A percentile compares a stretch with the other conserved stretches of the same genome.
Evolutionary conservation across 257 asterid genomes (phyloP).

Genomic region (Euphrasia confusa): DNA sequence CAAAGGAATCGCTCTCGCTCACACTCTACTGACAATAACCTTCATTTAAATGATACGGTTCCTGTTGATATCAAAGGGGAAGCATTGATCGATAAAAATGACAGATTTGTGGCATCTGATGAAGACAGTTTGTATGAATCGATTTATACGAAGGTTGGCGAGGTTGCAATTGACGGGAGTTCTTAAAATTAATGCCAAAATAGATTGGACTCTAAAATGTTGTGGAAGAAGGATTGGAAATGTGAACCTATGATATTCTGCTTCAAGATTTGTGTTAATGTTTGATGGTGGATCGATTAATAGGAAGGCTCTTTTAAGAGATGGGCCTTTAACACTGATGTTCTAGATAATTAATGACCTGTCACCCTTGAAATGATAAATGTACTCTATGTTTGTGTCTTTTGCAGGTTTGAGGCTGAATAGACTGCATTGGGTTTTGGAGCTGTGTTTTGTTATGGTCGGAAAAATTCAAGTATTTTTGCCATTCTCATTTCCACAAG

Average conservation of each 20-base stretch:
- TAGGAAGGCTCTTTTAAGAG: constrained; percentile 27
- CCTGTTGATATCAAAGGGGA: constrained; percentile 39
- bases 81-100: constrained; percentile 35
- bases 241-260: constrained; percentile 26
- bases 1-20: constrained; percentile 55
- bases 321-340: constrained; percentile 30
- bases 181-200: constrained; percentile 16
- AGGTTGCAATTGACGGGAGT: constrained; percentile 29
- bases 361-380: constrained; percentile 40
- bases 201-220: constrained; percentile 16
- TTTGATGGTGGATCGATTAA: constrained; percentile 25
- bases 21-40: constrained; percentile 42
- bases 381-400: constrained; percentile 39
- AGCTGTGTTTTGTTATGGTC: constrained; percentile 40
- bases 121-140: background rate
- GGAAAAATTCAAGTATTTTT: constrained; percentile 39
- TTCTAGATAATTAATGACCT: constrained; percentile 34
- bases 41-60: constrained; percentile 25
- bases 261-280: constrained; percentile 25
- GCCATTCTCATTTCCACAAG: constrained; percentile 38
- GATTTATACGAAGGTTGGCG: constrained; percentile 26
- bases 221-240: constrained; percentile 19
- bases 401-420: constrained; percentile 65
- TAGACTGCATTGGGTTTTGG: constrained; percentile 34
- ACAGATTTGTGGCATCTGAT: constrained; percentile 29